A percentile compares a stretch with the other conserved stretches of the same genome.
Conservation (phyloP, 2,329 filamentous ascomycete genomes). For the Cercospora berteroae region DNA sequence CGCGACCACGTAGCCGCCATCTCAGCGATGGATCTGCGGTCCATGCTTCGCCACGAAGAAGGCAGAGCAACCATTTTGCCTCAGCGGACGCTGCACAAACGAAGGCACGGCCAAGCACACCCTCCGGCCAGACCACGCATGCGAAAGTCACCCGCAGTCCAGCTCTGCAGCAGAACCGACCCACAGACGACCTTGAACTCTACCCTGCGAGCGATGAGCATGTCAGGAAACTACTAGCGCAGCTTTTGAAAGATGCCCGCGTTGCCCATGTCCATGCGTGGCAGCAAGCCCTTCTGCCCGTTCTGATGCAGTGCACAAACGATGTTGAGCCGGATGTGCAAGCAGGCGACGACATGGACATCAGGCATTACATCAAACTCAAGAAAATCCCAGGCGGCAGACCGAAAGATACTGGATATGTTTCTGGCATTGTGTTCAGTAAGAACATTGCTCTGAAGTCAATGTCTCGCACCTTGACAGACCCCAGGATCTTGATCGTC, state of each 20-base stretch:
- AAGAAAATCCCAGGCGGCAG: conserved; percentile 92
- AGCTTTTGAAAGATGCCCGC: conserved; percentile 73
- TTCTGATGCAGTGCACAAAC: conserved; percentile 85
- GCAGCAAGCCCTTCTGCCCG: conserved; percentile 87
- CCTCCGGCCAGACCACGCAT: conserved; percentile 20
- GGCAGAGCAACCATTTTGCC: conserved; percentile 54
- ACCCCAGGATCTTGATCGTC: conserved; percentile 85
- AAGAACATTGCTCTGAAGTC: conserved; percentile 96
- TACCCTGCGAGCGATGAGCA: conserved; percentile 86
- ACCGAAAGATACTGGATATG: conserved; percentile 90
- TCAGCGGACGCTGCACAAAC: conserved; percentile 38
- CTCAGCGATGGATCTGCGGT: conserved; percentile 76
- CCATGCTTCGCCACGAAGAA: conserved; percentile 68
- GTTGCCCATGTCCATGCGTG: conserved; percentile 73
- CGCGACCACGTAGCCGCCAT: conserved; percentile 69
- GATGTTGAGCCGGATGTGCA: conserved; percentile 93
- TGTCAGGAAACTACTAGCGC: conserved; percentile 78
- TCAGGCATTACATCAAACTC: conserved; percentile 93
- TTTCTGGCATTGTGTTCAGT: conserved; percentile 93
- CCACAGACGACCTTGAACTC: conserved; percentile 60
- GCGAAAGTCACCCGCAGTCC: conserved; percentile 65
- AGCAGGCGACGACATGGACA: conserved; percentile 90
- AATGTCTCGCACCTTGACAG: conserved; percentile 82
- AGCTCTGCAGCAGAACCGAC: conserved; percentile 60
- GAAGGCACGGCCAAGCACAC: conserved; percentile 18